Evolutionary conservation across 148 eudicot genomes (phyloP).

Genomic region (Fagopyrum esculentum): DNA sequence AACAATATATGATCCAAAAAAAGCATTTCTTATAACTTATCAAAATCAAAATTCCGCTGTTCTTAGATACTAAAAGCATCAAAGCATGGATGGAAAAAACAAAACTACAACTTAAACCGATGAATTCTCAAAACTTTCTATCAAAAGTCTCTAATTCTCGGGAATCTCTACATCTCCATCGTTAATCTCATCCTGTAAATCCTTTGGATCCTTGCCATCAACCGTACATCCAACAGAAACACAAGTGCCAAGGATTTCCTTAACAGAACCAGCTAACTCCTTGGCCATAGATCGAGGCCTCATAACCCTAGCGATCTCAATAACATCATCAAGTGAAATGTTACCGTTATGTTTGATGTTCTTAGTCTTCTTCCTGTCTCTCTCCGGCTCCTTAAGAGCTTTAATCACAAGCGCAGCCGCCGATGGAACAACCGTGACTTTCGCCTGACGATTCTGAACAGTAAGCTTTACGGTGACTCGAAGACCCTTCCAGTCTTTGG

Average conservation of each 20-base stretch:
- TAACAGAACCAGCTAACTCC: constrained; percentile 49
- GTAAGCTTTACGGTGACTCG: constrained; percentile 78
- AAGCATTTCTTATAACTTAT: no score
- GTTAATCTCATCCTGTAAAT: constrained; percentile 54
- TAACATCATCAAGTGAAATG: constrained; percentile 59
- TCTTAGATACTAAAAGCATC: neutral
- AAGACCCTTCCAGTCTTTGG: constrained; percentile 81
- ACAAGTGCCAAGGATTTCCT: constrained; percentile 73
- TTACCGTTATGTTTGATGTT: constrained; percentile 73
- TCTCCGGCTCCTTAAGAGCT: constrained; percentile 68
- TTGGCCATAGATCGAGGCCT: constrained; percentile 64
- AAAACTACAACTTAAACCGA: neutral
- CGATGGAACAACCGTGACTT: constrained; percentile 74
- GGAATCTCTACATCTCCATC: constrained; percentile 73
- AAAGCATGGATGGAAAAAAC: neutral
- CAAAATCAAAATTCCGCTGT: neutral
- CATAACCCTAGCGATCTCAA: constrained; percentile 70
- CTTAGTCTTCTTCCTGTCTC: constrained; percentile 65
- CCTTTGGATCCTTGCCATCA: constrained; percentile 71
- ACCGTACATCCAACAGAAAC: constrained; percentile 75
- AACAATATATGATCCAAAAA: no score
- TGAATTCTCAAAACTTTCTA: neutral
- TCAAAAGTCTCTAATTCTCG: constrained; percentile 26
- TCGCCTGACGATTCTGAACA: constrained; percentile 76
- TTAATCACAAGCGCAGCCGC: constrained; percentile 75